Conservation (phyloP, 129 eudicot genomes). For the Erigeron canadensis region DNA sequence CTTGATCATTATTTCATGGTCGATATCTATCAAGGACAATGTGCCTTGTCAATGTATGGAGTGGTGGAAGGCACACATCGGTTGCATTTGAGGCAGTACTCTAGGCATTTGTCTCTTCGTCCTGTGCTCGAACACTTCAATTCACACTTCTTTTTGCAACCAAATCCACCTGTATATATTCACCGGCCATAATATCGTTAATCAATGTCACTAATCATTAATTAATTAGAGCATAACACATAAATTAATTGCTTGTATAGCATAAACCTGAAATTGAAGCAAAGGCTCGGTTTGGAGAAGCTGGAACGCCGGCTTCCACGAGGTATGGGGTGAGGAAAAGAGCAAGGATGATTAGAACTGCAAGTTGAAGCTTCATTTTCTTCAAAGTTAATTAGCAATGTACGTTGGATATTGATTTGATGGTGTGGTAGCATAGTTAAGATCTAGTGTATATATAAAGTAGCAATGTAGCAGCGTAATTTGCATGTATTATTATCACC, state of each 20-base stretch:
- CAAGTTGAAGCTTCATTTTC: slow-evolving; percentile 12
- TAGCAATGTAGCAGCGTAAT: neutral
- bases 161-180: slow-evolving; percentile 28
- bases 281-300: neutral
- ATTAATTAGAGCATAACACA: neutral
- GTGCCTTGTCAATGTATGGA: slow-evolving; percentile 23
- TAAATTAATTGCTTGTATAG: neutral
- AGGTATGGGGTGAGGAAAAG: slow-evolving; percentile 1
- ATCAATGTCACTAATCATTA: slow-evolving; percentile 3
- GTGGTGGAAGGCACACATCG: slow-evolving; percentile 37
- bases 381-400: neutral
- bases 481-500: neutral
- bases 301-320: neutral
- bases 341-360: slow-evolving; percentile 19
- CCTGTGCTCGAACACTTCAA: slow-evolving; percentile 36
- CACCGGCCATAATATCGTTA: slow-evolving; percentile 1
- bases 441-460: neutral
- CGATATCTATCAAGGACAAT: slow-evolving; percentile 31
- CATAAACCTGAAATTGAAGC: slow-evolving; percentile 7
- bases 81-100: slow-evolving; percentile 32
- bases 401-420: neutral
- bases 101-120: slow-evolving; percentile 26
- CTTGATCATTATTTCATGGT: slow-evolving; percentile 36
- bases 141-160: slow-evolving; percentile 31
- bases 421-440: neutral